A percentile compares a stretch with the other conserved stretches of the same genome.
These are phyloP conservation scores for Globisporangium abappressorium DNA, from an alignment of 352 stramenopile genomes.

Conservation along the genomic window DNA sequence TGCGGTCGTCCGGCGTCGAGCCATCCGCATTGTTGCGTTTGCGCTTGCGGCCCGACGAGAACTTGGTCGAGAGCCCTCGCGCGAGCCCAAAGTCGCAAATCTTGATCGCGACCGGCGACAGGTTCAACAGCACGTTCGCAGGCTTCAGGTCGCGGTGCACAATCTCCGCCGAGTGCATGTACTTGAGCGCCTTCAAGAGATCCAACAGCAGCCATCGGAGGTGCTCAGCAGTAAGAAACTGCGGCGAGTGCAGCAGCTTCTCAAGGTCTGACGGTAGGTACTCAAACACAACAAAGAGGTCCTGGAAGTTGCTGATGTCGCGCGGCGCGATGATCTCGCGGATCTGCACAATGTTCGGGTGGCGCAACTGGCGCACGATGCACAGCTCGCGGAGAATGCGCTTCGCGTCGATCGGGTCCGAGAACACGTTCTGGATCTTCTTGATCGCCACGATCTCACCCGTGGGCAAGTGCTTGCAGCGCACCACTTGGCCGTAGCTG, in stretches of 20 bases:
- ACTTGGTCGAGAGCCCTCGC: slow-evolving; percentile 61
- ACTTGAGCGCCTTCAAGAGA: slow-evolving; percentile 86
- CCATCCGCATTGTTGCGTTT: slow-evolving; percentile 45
- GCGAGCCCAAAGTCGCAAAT: slow-evolving; percentile 86
- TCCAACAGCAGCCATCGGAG: slow-evolving; percentile 83
- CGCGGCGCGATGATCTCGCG: slow-evolving; percentile 81
- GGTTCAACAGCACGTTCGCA: slow-evolving; percentile 84
- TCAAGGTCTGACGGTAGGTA: slow-evolving; percentile 83
- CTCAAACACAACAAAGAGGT: slow-evolving; percentile 86
- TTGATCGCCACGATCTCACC: slow-evolving; percentile 88
- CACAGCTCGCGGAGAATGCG: slow-evolving; percentile 81
- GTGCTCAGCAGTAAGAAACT: slow-evolving; percentile 84
- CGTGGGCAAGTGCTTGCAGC: slow-evolving; percentile 86
- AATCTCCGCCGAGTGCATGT: slow-evolving; percentile 88
- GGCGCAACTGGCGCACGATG: slow-evolving; percentile 78
- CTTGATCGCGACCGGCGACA: slow-evolving; percentile 84
- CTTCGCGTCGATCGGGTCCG: slow-evolving; percentile 85
- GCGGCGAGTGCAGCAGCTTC: slow-evolving; percentile 81
- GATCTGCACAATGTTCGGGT: slow-evolving; percentile 88
- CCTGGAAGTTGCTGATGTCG: slow-evolving; percentile 72
- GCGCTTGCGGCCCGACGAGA: slow-evolving; percentile 38
- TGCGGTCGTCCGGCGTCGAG: slow-evolving; percentile 51
- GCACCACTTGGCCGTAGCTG: slow-evolving; percentile 84
- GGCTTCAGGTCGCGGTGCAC: slow-evolving; percentile 89
- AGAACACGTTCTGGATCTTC: slow-evolving; percentile 89